Evolutionary conservation across 2,329 filamentous ascomycete genomes (phyloP), one percentile per base, ranked within the genome.

Genomic region (Clathrospora elynae): DNA sequence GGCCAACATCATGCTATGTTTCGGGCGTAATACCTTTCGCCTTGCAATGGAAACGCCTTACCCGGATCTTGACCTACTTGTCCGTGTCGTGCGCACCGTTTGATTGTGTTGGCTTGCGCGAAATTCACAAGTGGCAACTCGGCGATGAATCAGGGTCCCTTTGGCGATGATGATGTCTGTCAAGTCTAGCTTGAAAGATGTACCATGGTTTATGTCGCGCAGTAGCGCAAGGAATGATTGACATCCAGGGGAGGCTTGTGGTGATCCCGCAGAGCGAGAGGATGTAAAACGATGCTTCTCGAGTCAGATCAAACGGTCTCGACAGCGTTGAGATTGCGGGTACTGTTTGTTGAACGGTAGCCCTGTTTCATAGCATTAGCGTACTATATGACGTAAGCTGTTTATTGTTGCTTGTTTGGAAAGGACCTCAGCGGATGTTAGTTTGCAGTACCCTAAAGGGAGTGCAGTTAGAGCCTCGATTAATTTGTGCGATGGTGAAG

Each of bases 131-230:
- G n/a, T n/a, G n/a, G n/a, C n/a, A n/a, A n/a, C n/a, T n/a, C n/a
- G n/a, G n/a, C n/a, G n/a, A n/a, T n/a, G n/a, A n/a, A n/a, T n/a
- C n/a, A n/a, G n/a, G n/a, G n/a, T n/a, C n/a, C n/a, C n/a, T n/a
- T n/a, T n/a, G n/a, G n/a, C n/a, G n/a, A n/a, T n/a, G n/a, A n/a
- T n/a, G n/a, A n/a, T n/a, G n/a, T n/a, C n/a, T n/a, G n/a, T n/a
- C n/a, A n/a, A n/a, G 36, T 11, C 14, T 23, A 20, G 19, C 7
- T 25, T 29, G 33, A 18, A 13, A 33, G 32, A 13, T 17, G 30
- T 40, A 45, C 41, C 41, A 48, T 39, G 32, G 33, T 46, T 42
- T 36, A 46, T 49, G 46, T 49, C 42, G 36, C 42, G 46, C 46
- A 49, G 46, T 35, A 45, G 26, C 28, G 24, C 25, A 18, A 39